Evolutionary conservation across 2,329 filamentous ascomycete genomes (phyloP).

Genomic region (Amauroascus niger): DNA sequence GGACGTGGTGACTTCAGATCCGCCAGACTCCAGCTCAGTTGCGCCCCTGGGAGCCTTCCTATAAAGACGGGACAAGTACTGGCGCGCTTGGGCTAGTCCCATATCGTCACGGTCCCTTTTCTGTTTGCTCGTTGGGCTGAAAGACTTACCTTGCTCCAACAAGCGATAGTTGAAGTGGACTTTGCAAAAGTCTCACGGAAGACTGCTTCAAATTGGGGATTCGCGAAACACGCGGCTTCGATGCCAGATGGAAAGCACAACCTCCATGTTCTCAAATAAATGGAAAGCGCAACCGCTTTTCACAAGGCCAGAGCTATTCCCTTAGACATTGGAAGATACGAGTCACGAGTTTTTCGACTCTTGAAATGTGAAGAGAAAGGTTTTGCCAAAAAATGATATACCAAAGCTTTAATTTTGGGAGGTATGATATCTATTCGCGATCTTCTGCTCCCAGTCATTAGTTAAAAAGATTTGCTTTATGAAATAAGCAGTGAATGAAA

Average conservation of each 20-base stretch:
- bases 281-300: not conserved
- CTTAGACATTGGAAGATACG: no score
- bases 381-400: no score
- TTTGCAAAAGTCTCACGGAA: not conserved
- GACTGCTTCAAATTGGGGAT: not conserved
- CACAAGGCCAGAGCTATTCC: no score
- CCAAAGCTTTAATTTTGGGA: no score
- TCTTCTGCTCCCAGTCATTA: not conserved
- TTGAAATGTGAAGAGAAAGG: no score
- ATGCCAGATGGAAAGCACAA: not conserved
- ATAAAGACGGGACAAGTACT: conserved; percentile 17
- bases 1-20: not conserved
- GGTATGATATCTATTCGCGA: not conserved
- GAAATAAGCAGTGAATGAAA: not conserved
- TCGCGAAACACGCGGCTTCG: not conserved
- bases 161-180: not conserved
- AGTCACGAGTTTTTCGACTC: no score
- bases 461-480: not conserved
- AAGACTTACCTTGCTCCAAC: not conserved
- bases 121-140: not conserved
- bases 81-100: conserved; percentile 13
- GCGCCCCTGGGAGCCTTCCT: conserved; percentile 3
- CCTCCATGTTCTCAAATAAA: no score
- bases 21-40: not conserved
- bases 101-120: conserved; percentile 3